Base-by-base conservation (phyloP, 495 filamentous ascomycete species). In the Evernia prunastri region DNA sequence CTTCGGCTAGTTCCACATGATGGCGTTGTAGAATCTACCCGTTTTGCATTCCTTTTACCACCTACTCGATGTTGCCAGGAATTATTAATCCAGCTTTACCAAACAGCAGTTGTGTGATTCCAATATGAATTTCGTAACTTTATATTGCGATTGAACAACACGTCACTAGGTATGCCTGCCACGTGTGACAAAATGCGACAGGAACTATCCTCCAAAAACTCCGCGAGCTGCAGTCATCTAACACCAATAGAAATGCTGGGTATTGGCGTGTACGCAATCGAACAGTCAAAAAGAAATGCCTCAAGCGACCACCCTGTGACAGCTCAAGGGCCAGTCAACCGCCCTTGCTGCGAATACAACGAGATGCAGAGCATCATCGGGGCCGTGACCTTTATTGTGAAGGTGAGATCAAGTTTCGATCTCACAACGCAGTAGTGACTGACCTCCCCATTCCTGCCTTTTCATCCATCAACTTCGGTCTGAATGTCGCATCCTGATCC, bases 401-500 rank as follows among this genome's bases (percentile, higher is more conserved):
- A 59, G 53, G 56, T 64, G 35, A 64, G 62, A 64, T 64, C 56
- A 33, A 11, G 43, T 47, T n/a, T n/a, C 56, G 31, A 53, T 33
- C 36, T 57, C 59, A 66, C 68, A 63, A 60, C 31, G 59, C 70
- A 36, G 67, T 70, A 6, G 74, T 71, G 45, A 68, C 62, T 60
- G 67, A 66, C 61, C 73, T 70, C 37, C 69, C 67, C 27, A 72
- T 66, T n/a, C 71, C 72, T 33, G 72, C 63, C 69, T 84, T 84
- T 69, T 84, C 81, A 51, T 69, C 76, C 67, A 80, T 68, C 31
- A 70, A 61, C 60, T 79, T 79, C 10, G 79, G 78, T 68, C 81
- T 84, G 83, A 95, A 93, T 63, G 89, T 86, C 54, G 94, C 95
- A 75, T 98, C 94, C 73, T 98, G 94, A 69, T 88, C 74, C 31